These are phyloP conservation scores for Diaporthe humulicola DNA, from an alignment of 2,329 filamentous ascomycete species.

Conservation along the genomic window DNA sequence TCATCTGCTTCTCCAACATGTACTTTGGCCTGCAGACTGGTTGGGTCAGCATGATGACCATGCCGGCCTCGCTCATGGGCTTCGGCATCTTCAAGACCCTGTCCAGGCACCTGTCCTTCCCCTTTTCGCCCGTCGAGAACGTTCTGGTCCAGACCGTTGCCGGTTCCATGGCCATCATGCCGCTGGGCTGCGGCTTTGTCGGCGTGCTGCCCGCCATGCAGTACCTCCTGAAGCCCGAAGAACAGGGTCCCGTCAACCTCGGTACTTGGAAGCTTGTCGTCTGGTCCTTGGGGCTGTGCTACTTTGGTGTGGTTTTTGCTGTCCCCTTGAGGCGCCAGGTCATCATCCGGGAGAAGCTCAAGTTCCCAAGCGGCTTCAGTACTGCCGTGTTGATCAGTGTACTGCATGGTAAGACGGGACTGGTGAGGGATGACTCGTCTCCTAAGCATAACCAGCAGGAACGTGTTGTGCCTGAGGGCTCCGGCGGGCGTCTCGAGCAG, in stretches of 20 bases:
- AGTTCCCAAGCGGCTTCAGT: slow-evolving; percentile 95
- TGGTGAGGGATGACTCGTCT: slow-evolving; percentile 43
- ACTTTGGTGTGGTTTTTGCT: slow-evolving; percentile 97
- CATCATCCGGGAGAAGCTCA: slow-evolving; percentile 91
- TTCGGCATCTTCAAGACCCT: slow-evolving; percentile 93
- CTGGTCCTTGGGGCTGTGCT: slow-evolving; percentile 93
- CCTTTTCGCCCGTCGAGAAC: slow-evolving; percentile 96
- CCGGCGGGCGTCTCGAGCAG: slow-evolving; percentile 22
- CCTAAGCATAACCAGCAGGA: slow-evolving; percentile 46
- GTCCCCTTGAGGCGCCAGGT: slow-evolving; percentile 93
- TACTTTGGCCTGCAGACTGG: slow-evolving; percentile 91
- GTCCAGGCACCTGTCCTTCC: slow-evolving; percentile 78
- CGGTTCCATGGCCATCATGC: slow-evolving; percentile 96
- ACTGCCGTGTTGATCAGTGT: slow-evolving; percentile 94
- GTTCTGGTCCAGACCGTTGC: slow-evolving; percentile 97
- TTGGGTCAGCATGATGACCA: slow-evolving; percentile 85
- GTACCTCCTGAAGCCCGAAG: slow-evolving; percentile 81
- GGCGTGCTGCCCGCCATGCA: slow-evolving; percentile 92
- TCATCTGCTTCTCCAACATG: slow-evolving; percentile 97
- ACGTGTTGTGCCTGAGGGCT: slow-evolving; percentile 14
- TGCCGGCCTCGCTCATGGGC: slow-evolving; percentile 94
- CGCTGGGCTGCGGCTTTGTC: slow-evolving; percentile 93
- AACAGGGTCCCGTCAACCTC: slow-evolving; percentile 82
- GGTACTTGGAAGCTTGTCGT: slow-evolving; percentile 83
- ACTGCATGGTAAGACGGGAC: slow-evolving; percentile 74